Evolutionary conservation across 345 rosid genomes (phyloP), one percentile per base, ranked within the genome.

Genomic region (Erucastrum elatum): DNA sequence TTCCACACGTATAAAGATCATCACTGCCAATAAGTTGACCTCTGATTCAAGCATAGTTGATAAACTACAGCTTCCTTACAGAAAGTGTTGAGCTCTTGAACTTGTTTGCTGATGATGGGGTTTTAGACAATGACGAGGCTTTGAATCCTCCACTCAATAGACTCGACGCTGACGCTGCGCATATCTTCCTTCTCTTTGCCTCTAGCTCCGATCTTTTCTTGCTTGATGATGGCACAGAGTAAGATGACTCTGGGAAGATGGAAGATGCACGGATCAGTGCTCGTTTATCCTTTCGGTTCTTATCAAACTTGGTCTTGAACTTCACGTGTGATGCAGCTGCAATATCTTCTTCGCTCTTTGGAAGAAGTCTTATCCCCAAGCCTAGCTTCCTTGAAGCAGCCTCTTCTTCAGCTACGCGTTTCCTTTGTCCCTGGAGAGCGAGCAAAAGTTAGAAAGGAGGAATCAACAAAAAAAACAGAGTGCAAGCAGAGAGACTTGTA

Each of bases 341-440:
- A 33, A 68, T 70, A 79, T 93, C 99, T 80, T 93, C 95, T 78
- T 85, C 72, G n/a, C 81, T 84, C 17, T 80, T 27, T 1, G 94
- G 97, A 74, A 96, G 96, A 12, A 96, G 83, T 71, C 97, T 85
- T 77, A 93, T 84, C 70, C 90, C 90, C 31, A 91, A 87, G 31
- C 99, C 99, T 80, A 82, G 68, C 84, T 85, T 93, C 82, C 85
- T 90, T 26, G 94, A 85, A 63, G 84, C 82, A 66, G 84, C 75
- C 82, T 96, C 98, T 82, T 93, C 99, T 80, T 96, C 95, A n/a
- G 85, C 85, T 56, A 96, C 88, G 77, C 97, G 88, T 81, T 91
- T 96, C 86, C 90, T 88, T 64, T 93, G 95, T 77, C 80, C 84
- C 95, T 86, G 85, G 66, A 37, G 34, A 81, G 61, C 4, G 26